Percentiles rank a stretch among this genome's conserved stretches.
phyloP scores from a whole-genome alignment of 139 green algal genomes.

The Chlamydomonas schloesseri region DNA sequence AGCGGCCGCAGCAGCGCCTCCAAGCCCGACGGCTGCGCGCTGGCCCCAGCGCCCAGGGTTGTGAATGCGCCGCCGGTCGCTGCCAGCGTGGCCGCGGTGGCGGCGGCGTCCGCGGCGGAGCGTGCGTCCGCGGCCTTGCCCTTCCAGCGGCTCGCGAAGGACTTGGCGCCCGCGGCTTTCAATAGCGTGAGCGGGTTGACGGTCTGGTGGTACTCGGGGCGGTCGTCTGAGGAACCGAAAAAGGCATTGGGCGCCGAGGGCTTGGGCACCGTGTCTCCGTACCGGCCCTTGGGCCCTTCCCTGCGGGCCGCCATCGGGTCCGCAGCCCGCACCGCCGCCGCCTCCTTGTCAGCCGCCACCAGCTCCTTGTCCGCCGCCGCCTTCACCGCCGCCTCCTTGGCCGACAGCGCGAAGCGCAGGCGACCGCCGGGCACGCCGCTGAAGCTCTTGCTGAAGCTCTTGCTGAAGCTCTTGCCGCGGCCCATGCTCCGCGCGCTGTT shows the following conservation, averaged over 20 bases:
- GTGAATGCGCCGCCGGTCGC: neutral
- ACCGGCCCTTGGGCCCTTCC: neutral
- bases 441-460: neutral
- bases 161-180: neutral
- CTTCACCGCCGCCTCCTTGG: neutral
- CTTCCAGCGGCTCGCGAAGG: neutral
- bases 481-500: no score
- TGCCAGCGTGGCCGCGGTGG: neutral
- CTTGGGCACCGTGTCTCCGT: constrained; percentile 17
- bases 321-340: neutral
- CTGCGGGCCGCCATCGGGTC: neutral
- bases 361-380: neutral
- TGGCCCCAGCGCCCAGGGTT: neutral
- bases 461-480: no score
- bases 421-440: neutral
- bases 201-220: constrained; percentile 19
- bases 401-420: constrained; percentile 1
- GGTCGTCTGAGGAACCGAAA: constrained; percentile 20
- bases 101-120: neutral
- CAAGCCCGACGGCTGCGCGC: no score
- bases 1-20: no score
- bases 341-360: neutral
- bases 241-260: constrained; percentile 37
- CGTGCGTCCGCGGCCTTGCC: neutral
- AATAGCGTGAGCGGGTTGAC: neutral